Evolutionary conservation across 805 yeast genomes (phyloP).

Genomic region (Kodamaea nitidulidarum): DNA sequence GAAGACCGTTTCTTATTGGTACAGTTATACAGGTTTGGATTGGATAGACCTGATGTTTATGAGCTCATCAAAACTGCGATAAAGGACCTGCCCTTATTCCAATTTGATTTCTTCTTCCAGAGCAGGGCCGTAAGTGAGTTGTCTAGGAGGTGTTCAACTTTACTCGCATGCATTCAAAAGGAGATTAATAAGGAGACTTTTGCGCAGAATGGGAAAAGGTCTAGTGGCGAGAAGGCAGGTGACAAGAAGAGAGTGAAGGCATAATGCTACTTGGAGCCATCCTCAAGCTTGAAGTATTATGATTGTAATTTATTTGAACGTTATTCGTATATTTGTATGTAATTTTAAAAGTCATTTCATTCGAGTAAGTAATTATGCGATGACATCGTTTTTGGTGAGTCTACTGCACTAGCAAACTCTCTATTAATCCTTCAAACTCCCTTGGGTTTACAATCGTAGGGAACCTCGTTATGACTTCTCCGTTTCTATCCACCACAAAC

Average conservation of each 20-base stretch:
- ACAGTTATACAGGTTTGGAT: conserved; percentile 74
- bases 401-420: conserved; percentile 15
- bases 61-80: conserved; percentile 76
- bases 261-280: background rate
- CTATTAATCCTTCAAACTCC: conserved; percentile 40
- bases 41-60: conserved; percentile 73
- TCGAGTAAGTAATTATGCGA: no score
- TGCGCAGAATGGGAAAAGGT: conserved; percentile 3
- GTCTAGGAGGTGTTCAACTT: conserved; percentile 74
- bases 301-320: background rate
- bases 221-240: conserved; percentile 5
- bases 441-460: conserved; percentile 68
- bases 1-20: conserved; percentile 87
- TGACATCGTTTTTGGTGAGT: no score
- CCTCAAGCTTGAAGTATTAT: background rate
- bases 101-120: conserved; percentile 84
- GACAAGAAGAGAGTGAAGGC: conserved; percentile 8
- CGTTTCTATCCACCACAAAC: conserved; percentile 56
- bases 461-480: conserved; percentile 57
- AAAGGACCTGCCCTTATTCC: conserved; percentile 68
- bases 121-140: conserved; percentile 76
- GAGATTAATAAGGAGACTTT: conserved; percentile 39
- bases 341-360: no score
- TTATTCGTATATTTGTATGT: background rate
- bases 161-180: conserved; percentile 68